Percentiles rank a stretch among this genome's conserved stretches.
These are phyloP conservation scores for Neurospora sp. DNA, from an alignment of 2,329 filamentous ascomycete genomes.

Conservation along the genomic window DNA sequence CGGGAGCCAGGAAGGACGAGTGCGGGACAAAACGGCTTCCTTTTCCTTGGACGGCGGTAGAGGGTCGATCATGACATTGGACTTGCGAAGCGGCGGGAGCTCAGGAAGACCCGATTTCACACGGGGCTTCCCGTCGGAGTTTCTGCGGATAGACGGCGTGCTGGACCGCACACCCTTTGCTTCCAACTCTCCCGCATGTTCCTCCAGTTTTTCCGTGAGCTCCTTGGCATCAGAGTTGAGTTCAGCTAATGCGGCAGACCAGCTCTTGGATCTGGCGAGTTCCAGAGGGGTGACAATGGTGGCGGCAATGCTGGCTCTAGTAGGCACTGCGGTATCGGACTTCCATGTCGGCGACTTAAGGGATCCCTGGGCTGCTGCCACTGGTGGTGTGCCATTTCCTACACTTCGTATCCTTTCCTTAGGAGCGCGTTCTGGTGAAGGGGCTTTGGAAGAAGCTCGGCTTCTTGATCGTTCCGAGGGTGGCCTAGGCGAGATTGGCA, in stretches of 20 bases:
- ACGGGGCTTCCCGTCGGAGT: conserved; percentile 37
- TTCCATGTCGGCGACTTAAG: conserved; percentile 48
- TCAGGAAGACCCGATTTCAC: conserved; percentile 60
- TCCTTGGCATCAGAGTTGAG: conserved; percentile 65
- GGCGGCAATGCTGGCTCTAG: conserved; percentile 20
- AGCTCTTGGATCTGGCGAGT: conserved; percentile 58
- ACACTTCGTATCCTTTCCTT: conserved; percentile 45
- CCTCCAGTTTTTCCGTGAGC: conserved; percentile 71
- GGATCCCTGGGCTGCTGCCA: conserved; percentile 49
- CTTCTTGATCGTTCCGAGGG: conserved; percentile 45
- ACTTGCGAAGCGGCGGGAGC: conserved; percentile 58
- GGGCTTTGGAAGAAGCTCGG: conserved; percentile 40
- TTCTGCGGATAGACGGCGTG: conserved; percentile 27
- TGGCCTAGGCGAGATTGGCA: conserved; percentile 69
- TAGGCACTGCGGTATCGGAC: conserved; percentile 30
- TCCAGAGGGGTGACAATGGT: conserved; percentile 30
- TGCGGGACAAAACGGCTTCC: conserved; percentile 71
- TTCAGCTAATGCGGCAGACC: conserved; percentile 60
- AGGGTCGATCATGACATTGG: conserved; percentile 76
- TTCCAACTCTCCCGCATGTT: conserved; percentile 58
- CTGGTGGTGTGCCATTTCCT: conserved; percentile 54
- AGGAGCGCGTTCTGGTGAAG: conserved; percentile 41
- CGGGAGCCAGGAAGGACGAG: conserved; percentile 74
- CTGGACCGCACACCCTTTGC: conserved; percentile 29
- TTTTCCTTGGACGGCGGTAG: conserved; percentile 80